These are phyloP conservation scores for Trichophyton mentagrophytes DNA, from an alignment of 2,329 filamentous ascomycete genomes.

Conservation along the genomic window DNA sequence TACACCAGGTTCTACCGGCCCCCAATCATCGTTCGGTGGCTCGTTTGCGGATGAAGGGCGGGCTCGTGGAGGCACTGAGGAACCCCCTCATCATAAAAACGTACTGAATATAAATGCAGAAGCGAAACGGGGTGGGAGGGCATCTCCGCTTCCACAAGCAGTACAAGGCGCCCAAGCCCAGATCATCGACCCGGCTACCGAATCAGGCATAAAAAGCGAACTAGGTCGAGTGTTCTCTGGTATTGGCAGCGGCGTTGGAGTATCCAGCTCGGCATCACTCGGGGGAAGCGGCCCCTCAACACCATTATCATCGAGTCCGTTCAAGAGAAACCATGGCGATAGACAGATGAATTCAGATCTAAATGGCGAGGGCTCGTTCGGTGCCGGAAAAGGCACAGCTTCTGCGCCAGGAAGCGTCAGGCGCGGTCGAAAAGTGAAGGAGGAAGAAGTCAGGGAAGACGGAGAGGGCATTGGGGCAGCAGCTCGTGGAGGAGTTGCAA, in stretches of 20 bases:
- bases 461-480: constrained; percentile 54
- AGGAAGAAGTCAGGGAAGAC: constrained; percentile 56
- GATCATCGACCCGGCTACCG: constrained; percentile 66
- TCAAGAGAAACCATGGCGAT: constrained; percentile 36
- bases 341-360: constrained; percentile 5
- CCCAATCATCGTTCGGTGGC: constrained; percentile 10
- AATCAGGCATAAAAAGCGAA: constrained; percentile 86
- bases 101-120: constrained; percentile 62
- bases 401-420: constrained; percentile 38
- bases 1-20: constrained; percentile 21
- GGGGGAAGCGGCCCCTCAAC: constrained; percentile 42
- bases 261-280: constrained; percentile 36
- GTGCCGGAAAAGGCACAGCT: background rate
- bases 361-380: background rate
- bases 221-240: constrained; percentile 91
- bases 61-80: constrained; percentile 38
- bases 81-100: constrained; percentile 49
- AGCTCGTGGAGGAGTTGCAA: constrained; percentile 49
- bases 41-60: constrained; percentile 23
- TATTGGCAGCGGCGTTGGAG: constrained; percentile 60
- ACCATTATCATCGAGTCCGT: constrained; percentile 41
- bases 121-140: constrained; percentile 66
- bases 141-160: constrained; percentile 82
- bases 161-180: constrained; percentile 91
- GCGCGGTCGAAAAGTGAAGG: constrained; percentile 56